phyloP scores from a whole-genome alignment of 192 early-diverging fungal species.

The Coemansia sp. region DNA sequence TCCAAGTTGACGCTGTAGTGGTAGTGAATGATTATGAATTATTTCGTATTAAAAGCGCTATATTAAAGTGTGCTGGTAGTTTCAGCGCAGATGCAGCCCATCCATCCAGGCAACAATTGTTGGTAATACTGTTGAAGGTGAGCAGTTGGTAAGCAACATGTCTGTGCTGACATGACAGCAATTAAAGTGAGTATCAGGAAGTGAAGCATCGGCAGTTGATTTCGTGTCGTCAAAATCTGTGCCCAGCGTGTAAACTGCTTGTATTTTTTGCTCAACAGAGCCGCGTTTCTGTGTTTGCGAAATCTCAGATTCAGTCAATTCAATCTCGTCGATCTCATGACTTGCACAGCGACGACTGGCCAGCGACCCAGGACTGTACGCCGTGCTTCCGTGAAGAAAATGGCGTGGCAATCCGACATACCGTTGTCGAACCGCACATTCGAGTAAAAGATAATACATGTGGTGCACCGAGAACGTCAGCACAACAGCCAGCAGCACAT shows the following conservation, averaged over 20 bases:
- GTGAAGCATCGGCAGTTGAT: neutral
- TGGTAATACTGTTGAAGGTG: conserved; percentile 12
- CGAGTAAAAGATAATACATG: conserved; percentile 54
- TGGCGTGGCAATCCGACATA: neutral
- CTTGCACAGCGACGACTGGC: neutral
- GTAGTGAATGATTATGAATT: neutral
- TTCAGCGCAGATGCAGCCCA: conserved; percentile 39
- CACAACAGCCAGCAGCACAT: conserved; percentile 58
- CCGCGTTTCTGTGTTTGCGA: neutral
- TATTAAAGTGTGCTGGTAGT: neutral
- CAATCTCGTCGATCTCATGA: neutral
- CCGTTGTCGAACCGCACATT: conserved; percentile 26
- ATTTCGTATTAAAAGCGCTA: neutral
- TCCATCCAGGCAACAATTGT: conserved; percentile 44
- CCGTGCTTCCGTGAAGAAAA: neutral
- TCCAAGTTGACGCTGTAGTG: too few relatives aligned
- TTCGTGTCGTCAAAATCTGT: neutral
- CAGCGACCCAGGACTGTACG: neutral
- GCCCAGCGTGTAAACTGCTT: neutral
- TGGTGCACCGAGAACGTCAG: conserved; percentile 59
- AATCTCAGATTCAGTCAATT: neutral
- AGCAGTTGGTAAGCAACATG: conserved; percentile 20
- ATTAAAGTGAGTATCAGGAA: neutral
- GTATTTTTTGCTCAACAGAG: neutral
- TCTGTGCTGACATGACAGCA: too few relatives aligned